These are phyloP conservation scores for Glycyrrhiza uralensis DNA, from an alignment of 306 rosid species.

Conservation along the genomic window DNA sequence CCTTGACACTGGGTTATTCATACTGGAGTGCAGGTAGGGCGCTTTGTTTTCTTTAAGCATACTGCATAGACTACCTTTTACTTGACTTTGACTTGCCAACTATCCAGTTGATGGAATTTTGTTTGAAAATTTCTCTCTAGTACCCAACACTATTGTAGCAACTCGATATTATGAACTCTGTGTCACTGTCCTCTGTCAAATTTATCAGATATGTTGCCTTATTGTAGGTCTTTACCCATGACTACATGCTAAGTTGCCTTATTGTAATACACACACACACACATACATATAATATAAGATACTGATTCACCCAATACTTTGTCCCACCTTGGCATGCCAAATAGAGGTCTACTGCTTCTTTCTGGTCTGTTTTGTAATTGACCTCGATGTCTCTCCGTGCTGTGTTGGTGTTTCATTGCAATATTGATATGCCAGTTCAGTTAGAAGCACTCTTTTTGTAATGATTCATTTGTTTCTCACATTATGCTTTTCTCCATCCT, in stretches of 20 bases:
- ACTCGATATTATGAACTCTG: background rate
- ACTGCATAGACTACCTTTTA: background rate
- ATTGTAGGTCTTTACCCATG: background rate
- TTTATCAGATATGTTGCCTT: background rate
- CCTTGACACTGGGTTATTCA: slow-evolving; percentile 78
- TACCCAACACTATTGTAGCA: background rate
- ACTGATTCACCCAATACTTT: background rate
- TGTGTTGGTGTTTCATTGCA: background rate
- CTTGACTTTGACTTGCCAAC: background rate
- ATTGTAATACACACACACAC: background rate
- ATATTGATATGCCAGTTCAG: background rate
- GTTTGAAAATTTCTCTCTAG: background rate
- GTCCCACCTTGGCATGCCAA: background rate
- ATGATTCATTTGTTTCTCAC: slow-evolving; percentile 12
- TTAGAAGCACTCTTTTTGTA: background rate
- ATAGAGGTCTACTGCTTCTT: background rate
- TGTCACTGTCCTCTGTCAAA: background rate
- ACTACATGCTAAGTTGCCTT: background rate
- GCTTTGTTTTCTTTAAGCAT: slow-evolving; percentile 7
- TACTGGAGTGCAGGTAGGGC: slow-evolving; percentile 88
- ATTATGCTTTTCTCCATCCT: background rate
- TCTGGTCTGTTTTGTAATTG: background rate
- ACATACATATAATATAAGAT: background rate
- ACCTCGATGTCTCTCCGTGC: background rate
- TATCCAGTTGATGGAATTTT: background rate